Conservation (phyloP, 192 early-diverging fungal species). For the Entomortierella lignicola region DNA sequence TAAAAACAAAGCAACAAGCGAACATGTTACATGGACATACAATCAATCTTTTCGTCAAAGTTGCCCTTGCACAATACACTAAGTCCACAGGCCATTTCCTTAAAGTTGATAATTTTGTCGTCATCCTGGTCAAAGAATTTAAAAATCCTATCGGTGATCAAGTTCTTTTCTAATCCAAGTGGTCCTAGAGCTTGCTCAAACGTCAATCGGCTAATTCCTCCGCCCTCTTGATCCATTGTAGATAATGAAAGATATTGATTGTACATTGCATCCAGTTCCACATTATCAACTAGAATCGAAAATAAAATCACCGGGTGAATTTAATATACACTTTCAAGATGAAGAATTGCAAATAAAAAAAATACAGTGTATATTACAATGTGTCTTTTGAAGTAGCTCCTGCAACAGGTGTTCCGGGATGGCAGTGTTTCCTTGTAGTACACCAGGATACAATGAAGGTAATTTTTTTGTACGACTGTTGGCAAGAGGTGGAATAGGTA, state of each 20-base stretch:
- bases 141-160: conserved; percentile 91
- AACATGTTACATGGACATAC: no score
- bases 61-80: conserved; percentile 88
- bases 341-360: no score
- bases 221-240: conserved; percentile 64
- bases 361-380: no score
- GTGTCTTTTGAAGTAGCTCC: conserved; percentile 67
- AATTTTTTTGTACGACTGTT: conserved; percentile 81
- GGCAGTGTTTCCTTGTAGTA: conserved; percentile 21
- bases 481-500: conserved; percentile 91
- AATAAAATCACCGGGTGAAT: no score
- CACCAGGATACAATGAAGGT: conserved; percentile 83
- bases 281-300: conserved; percentile 72
- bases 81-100: conserved; percentile 86
- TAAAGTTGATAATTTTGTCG: conserved; percentile 82
- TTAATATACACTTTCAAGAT: no score
- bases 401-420: conserved; percentile 53
- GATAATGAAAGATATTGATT: conserved; percentile 88
- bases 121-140: conserved; percentile 89
- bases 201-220: conserved; percentile 80
- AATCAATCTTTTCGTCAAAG: conserved; percentile 88
- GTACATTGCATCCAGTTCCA: conserved; percentile 90
- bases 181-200: conserved; percentile 92
- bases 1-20: no score
- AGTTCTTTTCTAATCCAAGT: conserved; percentile 82